These are phyloP conservation scores for Xylariaceae sp. DNA, from an alignment of 2,329 filamentous ascomycete species.

Conservation along the genomic window DNA sequence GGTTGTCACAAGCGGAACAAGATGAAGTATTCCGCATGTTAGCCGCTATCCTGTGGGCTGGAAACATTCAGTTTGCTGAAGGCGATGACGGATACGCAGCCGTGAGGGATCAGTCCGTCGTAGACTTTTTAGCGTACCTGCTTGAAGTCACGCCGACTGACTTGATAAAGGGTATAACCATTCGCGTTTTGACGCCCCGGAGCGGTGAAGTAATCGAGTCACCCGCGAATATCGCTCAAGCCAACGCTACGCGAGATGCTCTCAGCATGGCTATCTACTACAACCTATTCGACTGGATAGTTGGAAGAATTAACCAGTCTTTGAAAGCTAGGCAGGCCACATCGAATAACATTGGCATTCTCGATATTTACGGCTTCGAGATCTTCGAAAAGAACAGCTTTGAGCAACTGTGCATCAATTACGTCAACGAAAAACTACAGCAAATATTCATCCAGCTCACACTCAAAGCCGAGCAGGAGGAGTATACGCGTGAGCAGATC, in stretches of 20 bases:
- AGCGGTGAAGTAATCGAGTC: constrained; percentile 63
- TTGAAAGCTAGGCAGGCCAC: constrained; percentile 71
- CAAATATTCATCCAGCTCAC: constrained; percentile 99
- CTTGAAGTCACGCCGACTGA: constrained; percentile 78
- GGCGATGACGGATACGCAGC: constrained; percentile 84
- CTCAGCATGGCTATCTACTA: constrained; percentile 93
- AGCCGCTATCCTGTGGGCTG: constrained; percentile 85
- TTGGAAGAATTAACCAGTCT: constrained; percentile 83
- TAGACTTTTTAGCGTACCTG: constrained; percentile 91
- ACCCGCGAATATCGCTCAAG: constrained; percentile 82
- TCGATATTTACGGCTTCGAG: constrained; percentile 99
- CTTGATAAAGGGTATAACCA: constrained; percentile 81
- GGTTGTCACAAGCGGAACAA: constrained; percentile 79
- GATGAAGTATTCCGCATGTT: constrained; percentile 97
- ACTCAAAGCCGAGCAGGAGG: constrained; percentile 92
- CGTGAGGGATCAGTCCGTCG: constrained; percentile 81
- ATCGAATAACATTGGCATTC: constrained; percentile 84
- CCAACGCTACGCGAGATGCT: constrained; percentile 79
- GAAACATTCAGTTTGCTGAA: constrained; percentile 86
- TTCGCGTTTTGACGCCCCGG: constrained; percentile 70
- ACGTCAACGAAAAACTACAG: constrained; percentile 98
- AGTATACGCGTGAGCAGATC: constrained; percentile 93
- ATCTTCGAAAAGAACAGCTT: constrained; percentile 99
- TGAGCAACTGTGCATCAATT: constrained; percentile 98
- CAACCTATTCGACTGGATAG: constrained; percentile 98